Base-by-base conservation (phyloP, 225 moss, liverwort and hornwort genomes). In the Rhytidiadelphus loreus region DNA sequence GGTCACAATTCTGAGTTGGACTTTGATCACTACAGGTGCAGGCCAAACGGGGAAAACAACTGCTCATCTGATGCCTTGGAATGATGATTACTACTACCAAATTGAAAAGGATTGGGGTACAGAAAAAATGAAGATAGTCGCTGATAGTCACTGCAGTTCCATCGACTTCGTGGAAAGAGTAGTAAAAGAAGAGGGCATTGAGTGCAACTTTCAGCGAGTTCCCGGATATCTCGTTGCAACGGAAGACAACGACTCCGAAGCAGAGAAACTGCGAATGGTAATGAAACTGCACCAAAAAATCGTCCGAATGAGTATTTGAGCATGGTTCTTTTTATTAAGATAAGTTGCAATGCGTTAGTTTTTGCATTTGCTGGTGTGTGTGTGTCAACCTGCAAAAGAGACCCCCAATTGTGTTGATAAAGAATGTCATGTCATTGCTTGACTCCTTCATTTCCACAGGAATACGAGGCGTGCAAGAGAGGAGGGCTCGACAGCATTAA, bases 11-110 rank as follows among this genome's bases (percentile, higher is more conserved):
- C 63, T 72, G 80, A 63, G 52, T 77, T 90, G 59, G 13, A 60
- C 63, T 33, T 24, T 89, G 78, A 69, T 64, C 29, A 65, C 66
- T 65, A n/a, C 22, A 91, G 92, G 89, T 85, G 85, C 85, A 7
- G 93, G 93, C 19, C 92, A 93, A 71, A 92, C 89, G 63, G 90
- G 92, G 29, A 92, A 89, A 86, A 88, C 92, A 58, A 91, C 91
- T 53, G 89, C 91, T 30, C 89, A 91, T 84, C 55, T 92, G 70
- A 93, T 89, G 91, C 83, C 90, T 58, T 89, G 90, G 93, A 90
- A 89, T 81, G 92, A 93, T 70, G 89, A 92, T 59, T 92, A 90
- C 78, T 91, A 86, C 57, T 75, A 83, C 76, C 14, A 68, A 59
- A 75, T 93, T 72, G 93, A 93, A 57, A 84, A 83, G 56, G 35